phyloP scores from a whole-genome alignment of 1,284 basidiomycete species.

The Porphyrellus sp. region DNA sequence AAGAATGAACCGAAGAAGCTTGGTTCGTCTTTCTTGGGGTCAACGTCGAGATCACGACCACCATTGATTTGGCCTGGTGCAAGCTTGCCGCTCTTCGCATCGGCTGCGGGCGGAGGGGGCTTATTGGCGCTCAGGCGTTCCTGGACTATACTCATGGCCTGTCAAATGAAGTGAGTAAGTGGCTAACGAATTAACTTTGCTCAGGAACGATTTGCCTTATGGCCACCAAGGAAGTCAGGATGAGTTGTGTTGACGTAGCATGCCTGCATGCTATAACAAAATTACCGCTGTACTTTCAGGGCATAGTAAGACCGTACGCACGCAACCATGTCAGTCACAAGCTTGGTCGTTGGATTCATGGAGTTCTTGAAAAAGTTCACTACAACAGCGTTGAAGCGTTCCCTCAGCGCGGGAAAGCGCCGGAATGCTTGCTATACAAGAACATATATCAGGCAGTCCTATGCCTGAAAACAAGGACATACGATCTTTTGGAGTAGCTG shows the following conservation, averaged over 20 bases:
- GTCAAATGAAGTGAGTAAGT: conserved; percentile 9
- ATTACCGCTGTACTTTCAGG: background rate
- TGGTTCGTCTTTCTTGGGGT: conserved; percentile 81
- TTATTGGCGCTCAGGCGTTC: conserved; percentile 83
- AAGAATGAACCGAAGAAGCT: conserved; percentile 99
- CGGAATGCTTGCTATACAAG: conserved; percentile 82
- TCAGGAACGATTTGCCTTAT: conserved; percentile 54
- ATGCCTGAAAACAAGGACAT: conserved; percentile 35
- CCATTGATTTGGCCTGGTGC: conserved; percentile 57
- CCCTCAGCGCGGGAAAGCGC: conserved; percentile 90
- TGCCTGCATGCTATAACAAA: conserved; percentile 78
- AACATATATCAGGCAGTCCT: conserved; percentile 5
- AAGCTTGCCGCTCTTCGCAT: conserved; percentile 70
- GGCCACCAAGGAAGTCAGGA: conserved; percentile 95
- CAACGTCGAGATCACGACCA: conserved; percentile 90
- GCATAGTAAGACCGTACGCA: conserved; percentile 37
- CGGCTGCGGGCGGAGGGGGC: conserved; percentile 55
- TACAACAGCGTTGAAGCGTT: conserved; percentile 92
- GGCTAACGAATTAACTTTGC: background rate
- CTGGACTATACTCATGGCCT: conserved; percentile 88
- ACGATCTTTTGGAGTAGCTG: conserved; percentile 89
- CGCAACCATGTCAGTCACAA: conserved; percentile 90
- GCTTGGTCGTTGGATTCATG: conserved; percentile 93
- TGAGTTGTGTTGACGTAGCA: conserved; percentile 99
- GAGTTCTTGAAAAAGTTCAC: conserved; percentile 94